Conservation (phyloP, 257 asterid species). For the Scutellaria barbata region DNA sequence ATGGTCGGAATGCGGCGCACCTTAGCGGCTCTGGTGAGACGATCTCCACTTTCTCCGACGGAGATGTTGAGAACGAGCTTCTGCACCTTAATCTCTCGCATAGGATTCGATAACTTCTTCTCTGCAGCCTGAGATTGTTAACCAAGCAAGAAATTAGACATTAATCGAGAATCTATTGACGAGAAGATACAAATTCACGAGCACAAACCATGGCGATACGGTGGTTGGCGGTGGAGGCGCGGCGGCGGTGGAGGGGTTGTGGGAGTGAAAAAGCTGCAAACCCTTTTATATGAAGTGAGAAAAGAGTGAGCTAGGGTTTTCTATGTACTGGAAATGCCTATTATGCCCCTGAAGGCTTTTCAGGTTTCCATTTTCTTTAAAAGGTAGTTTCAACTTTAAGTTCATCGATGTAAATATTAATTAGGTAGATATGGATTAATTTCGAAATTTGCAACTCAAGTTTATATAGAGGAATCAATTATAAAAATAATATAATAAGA, state of each 20-base stretch:
- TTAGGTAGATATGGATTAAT: too few species aligned
- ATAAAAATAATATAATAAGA: too few species aligned
- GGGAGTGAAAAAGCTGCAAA: neutral
- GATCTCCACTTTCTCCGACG: conserved; percentile 58
- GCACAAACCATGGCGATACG: conserved; percentile 41
- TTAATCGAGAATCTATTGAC: neutral
- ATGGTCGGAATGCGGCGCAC: conserved; percentile 19
- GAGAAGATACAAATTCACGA: neutral
- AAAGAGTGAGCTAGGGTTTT: conserved; percentile 35
- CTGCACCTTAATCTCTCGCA: conserved; percentile 57
- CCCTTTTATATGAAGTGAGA: neutral
- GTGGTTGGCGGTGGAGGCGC: conserved; percentile 39
- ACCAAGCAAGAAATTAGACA: neutral
- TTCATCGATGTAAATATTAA: too few species aligned
- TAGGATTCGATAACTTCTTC: conserved; percentile 52
- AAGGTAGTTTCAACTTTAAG: too few species aligned
- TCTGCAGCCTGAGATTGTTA: conserved; percentile 41
- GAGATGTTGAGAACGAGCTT: conserved; percentile 55
- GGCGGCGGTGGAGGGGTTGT: conserved; percentile 24
- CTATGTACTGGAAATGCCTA: neutral
- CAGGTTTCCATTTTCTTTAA: too few species aligned
- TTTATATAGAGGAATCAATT: too few species aligned
- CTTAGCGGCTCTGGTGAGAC: conserved; percentile 58
- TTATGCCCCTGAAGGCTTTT: conserved; percentile 24
- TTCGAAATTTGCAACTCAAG: too few species aligned